Evolutionary conservation across 2,329 filamentous ascomycete species (phyloP), one percentile per base, ranked within the genome.

Genomic region (Chalara sp.): DNA sequence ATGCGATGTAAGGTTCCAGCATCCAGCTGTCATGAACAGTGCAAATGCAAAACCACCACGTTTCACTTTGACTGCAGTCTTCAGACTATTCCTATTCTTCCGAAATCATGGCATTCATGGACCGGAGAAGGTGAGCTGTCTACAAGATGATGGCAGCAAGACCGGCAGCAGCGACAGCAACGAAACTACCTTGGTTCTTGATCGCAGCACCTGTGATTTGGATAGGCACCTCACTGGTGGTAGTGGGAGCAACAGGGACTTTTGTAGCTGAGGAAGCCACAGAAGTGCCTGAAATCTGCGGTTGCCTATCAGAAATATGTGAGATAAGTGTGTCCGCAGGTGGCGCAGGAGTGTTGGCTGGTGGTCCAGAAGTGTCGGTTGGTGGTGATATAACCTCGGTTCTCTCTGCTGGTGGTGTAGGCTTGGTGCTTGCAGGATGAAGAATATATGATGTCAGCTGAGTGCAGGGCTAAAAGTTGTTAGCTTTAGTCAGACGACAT

Each of bases 91-190:
- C 2, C 21, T 21, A 21, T 21, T 21, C 21, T 21, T 21, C 21
- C 21, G 21, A 21, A 21, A 21, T 21, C 21, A 3, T 21, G 21
- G 21, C 21, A 21, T 21, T 21, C 21, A 21, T 21, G 21, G 21
- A 21, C 21, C 21, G 21, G 21, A 21, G 35, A 37, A 10, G 35
- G 35, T 10, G 35, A 37, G n/a, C 8, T 10, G 31, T 8, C 43
- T 55, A 55, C 35, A 55, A 42, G 43, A 55, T 28, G 44, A 55
- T 46, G 43, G 51, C 52, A 29, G 43, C 48, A n/a, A 55, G 43
- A 55, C 46, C 48, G 40, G 46, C 53, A 35, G 42, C 44, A 8
- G 48, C 48, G 30, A 53, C 32, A 46, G 47, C 53, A 46, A 32
- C 48, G 28, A 51, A 13, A n/a, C 53, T 51, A 33, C 48, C 44